Evolutionary conservation across 345 rosid species (phyloP).

Genomic region (Cardiospermum halicacabum): DNA sequence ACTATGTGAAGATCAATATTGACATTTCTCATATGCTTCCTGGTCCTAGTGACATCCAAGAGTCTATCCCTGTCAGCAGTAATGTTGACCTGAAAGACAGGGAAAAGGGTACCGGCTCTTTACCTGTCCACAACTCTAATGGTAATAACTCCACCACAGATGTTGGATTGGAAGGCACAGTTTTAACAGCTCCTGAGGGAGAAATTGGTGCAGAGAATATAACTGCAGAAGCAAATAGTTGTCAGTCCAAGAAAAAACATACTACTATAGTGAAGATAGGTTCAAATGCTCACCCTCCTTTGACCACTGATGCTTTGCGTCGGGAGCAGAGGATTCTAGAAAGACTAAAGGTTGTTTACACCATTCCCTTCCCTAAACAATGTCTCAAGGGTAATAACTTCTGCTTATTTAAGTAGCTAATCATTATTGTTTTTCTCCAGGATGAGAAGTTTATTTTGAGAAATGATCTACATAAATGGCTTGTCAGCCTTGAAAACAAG

Average conservation of each 20-base stretch:
- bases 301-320: conserved; percentile 60
- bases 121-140: background rate
- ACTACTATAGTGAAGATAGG: conserved; percentile 28
- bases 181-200: conserved; percentile 18
- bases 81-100: conserved; percentile 7
- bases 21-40: conserved; percentile 27
- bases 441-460: conserved; percentile 71
- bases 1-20: conserved; percentile 29
- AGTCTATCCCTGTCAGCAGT: conserved; percentile 26
- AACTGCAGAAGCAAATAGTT: conserved; percentile 27
- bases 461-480: conserved; percentile 80
- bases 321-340: conserved; percentile 84
- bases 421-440: conserved; percentile 34
- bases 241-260: conserved; percentile 31
- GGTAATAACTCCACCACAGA: background rate
- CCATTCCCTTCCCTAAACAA: conserved; percentile 12
- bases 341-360: conserved; percentile 52
- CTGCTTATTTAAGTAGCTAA: background rate
- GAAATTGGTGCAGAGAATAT: conserved; percentile 25
- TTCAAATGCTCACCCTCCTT: conserved; percentile 26
- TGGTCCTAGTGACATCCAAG: conserved; percentile 34
- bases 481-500: conserved; percentile 73
- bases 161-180: background rate
- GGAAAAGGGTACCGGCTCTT: background rate
- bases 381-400: conserved; percentile 3